A percentile compares a stretch with the other conserved stretches of the same genome.
phyloP scores from a whole-genome alignment of 192 early-diverging fungal species.

The Dispira simplex region DNA sequence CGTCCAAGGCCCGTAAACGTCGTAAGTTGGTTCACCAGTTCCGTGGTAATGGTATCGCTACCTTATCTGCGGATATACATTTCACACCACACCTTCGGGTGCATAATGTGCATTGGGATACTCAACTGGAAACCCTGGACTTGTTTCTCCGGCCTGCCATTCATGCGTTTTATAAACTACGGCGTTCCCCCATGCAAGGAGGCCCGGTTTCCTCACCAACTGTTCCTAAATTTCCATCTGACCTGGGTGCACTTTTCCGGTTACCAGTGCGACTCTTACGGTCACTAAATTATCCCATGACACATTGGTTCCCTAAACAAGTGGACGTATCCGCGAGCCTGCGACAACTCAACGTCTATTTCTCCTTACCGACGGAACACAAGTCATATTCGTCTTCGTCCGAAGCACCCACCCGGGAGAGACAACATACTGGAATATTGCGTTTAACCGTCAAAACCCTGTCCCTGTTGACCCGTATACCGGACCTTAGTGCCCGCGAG shows the following conservation, averaged over 20 bases:
- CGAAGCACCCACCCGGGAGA: constrained; percentile 1
- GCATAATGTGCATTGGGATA: constrained; percentile 10
- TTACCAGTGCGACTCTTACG: neutral
- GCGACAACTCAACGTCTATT: constrained; percentile 11
- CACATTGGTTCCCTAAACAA: constrained; percentile 1
- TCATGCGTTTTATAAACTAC: constrained; percentile 11
- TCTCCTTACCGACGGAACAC: constrained; percentile 1
- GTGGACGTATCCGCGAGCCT: constrained; percentile 5
- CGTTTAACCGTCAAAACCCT: constrained; percentile 8
- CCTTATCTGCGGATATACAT: constrained; percentile 4
- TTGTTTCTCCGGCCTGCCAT: constrained; percentile 10
- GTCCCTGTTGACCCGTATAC: neutral
- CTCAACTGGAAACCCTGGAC: constrained; percentile 8
- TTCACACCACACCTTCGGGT: constrained; percentile 5
- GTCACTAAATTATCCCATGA: neutral
- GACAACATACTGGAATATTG: neutral
- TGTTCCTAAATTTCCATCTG: neutral
- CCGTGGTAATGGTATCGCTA: constrained; percentile 5
- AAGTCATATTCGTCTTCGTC: neutral
- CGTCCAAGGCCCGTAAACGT: constrained; percentile 7
- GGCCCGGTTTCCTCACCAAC: neutral
- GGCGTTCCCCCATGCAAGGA: neutral
- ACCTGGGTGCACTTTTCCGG: neutral
- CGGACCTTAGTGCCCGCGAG: neutral
- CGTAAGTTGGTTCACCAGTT: constrained; percentile 4